Percentiles rank a stretch among this genome's conserved stretches.
Evolutionary conservation across 2,329 filamentous ascomycete genomes (phyloP).

Genomic region (Aspergillus awamori): DNA sequence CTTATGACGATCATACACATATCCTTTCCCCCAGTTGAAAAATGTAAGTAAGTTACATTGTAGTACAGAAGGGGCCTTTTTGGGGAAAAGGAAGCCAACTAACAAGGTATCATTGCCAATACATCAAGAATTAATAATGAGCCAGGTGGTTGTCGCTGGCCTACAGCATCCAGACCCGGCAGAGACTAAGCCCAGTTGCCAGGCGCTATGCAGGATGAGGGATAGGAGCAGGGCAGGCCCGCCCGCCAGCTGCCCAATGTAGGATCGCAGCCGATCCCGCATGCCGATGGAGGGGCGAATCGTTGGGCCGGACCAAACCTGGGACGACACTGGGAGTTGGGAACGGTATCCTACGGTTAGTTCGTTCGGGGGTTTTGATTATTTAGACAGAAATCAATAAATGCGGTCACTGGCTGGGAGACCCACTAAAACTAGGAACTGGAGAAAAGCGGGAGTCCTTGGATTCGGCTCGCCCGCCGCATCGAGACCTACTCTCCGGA

Average conservation of each 20-base stretch:
- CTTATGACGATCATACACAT: too few relatives aligned
- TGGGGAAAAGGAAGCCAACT: not conserved
- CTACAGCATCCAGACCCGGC: not conserved
- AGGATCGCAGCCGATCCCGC: constrained; percentile 17
- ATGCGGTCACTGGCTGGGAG: not conserved
- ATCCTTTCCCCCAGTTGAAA: too few relatives aligned
- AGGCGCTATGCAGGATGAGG: not conserved
- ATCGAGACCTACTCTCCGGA: not conserved
- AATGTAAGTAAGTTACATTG: not conserved
- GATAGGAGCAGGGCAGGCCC: not conserved
- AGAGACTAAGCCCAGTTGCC: not conserved
- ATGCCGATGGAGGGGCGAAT: constrained; percentile 9
- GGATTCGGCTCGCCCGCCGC: not conserved
- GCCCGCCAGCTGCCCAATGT: constrained; percentile 19
- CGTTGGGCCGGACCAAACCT: constrained; percentile 1
- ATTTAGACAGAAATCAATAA: not conserved
- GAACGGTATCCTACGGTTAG: not conserved
- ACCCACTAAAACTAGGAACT: not conserved
- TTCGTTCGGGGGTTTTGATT: not conserved
- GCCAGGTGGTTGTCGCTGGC: not conserved
- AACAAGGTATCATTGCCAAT: not conserved
- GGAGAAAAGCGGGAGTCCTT: not conserved
- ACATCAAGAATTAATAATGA: not conserved
- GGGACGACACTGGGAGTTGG: not conserved
- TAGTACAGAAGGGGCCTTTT: not conserved